Evolutionary conservation across 2,329 filamentous ascomycete species (phyloP), one percentile per base, ranked within the genome.

Genomic region (Bipolaris gigantea): DNA sequence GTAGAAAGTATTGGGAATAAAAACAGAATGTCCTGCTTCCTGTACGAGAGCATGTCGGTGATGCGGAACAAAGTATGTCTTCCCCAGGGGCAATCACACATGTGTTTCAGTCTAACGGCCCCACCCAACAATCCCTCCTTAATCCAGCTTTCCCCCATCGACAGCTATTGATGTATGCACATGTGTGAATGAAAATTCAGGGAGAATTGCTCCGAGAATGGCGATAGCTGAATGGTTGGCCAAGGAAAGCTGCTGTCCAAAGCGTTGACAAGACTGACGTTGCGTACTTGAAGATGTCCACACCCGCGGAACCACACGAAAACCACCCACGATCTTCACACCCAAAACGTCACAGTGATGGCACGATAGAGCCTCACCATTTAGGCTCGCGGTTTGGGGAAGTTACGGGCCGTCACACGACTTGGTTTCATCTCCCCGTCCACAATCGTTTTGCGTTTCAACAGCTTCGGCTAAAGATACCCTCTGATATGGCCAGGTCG

Each of bases 391-490:
- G 23, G 15, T 11, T 32, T 21, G 19, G 21, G 6, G 15, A 8
- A 48, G 41, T 57, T 44, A 49, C 51, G 41, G 49, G 34, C 47
- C 42, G 54, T 56, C 52, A 56, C 53, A 53, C 46, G 55, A 46
- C 38, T 15, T 32, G 25, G 65, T 69, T 69, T 70, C 65, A 69
- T 48, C 54, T 57, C 39, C 54, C 43, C 57, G 56, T 60, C 56
- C 59, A 57, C 55, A 38, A 52, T 56, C 45, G 50, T 41, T 44
- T 60, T 53, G 45, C 35, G 66, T 69, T 68, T 69, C 65, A 68
- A 33, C 43, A 46, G 41, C 5, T 16, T 5, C 4, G 11, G 38
- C 38, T n/a, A 40, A 40, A 18, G 23, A 23, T 11, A 5, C 36
- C 36, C 5, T 15, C 10, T 39, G 27, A 30, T 30, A 5, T 30